A percentile compares a stretch with the other conserved stretches of the same genome.
These are phyloP conservation scores for Kazachstania sp. DNA, from an alignment of 1,139 yeast genomes.

Conservation along the genomic window DNA sequence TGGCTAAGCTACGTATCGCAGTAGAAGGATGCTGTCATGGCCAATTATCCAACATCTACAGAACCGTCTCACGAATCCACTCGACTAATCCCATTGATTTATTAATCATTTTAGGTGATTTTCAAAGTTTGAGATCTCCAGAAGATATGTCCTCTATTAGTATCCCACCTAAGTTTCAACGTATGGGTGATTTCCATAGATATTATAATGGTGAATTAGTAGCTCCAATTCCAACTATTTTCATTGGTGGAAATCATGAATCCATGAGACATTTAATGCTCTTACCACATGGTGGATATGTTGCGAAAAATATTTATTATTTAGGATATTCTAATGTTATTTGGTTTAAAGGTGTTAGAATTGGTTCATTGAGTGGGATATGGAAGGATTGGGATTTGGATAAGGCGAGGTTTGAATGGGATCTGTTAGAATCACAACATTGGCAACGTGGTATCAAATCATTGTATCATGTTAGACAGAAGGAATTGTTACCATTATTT, in stretches of 20 bases:
- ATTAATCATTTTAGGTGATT: constrained; percentile 80
- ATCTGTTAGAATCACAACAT: constrained; percentile 33
- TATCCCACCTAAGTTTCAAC: constrained; percentile 45
- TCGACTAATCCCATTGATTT: constrained; percentile 41
- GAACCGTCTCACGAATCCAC: constrained; percentile 24
- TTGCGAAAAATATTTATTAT: constrained; percentile 83
- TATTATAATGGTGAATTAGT: constrained; percentile 52
- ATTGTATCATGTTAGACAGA: constrained; percentile 65
- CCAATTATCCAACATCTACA: constrained; percentile 54
- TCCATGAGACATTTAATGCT: constrained; percentile 70
- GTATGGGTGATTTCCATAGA: constrained; percentile 67
- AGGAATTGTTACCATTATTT: constrained; percentile 50
- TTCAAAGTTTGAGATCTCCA: constrained; percentile 50
- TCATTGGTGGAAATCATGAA: constrained; percentile 96
- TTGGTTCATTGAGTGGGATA: constrained; percentile 82
- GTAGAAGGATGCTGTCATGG: constrained; percentile 96
- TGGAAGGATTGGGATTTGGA: constrained; percentile 47
- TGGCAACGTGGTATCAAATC: constrained; percentile 42
- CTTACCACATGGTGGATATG: constrained; percentile 86
- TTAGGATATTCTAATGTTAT: constrained; percentile 73
- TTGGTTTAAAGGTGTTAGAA: constrained; percentile 63
- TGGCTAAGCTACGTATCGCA: constrained; percentile 39
- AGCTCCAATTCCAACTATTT: constrained; percentile 74
- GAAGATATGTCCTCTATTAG: constrained; percentile 62
- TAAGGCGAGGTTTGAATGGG: constrained; percentile 23